Percentiles rank a stretch among this genome's conserved stretches.
Evolutionary conservation across 805 yeast genomes (phyloP).

Genomic region (Candida takata): DNA sequence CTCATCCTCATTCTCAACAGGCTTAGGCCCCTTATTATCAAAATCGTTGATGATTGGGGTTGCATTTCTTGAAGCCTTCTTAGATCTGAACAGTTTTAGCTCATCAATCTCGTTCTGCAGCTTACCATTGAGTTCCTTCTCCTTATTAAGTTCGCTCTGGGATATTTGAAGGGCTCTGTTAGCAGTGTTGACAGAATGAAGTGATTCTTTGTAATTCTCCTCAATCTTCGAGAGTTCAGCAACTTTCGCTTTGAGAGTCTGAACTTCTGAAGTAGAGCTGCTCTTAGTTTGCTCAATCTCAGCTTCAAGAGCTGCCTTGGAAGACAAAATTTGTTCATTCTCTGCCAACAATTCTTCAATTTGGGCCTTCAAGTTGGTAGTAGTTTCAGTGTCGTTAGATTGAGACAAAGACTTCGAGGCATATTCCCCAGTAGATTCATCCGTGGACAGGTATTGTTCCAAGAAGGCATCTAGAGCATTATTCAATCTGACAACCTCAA

Average conservation of each 20-base stretch:
- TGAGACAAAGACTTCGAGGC: slow-evolving; percentile 5
- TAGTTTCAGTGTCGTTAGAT: slow-evolving; percentile 5
- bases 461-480: slow-evolving; percentile 24
- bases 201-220: slow-evolving; percentile 61
- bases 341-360: slow-evolving; percentile 47
- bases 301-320: slow-evolving; percentile 27
- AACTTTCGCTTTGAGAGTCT: slow-evolving; percentile 25
- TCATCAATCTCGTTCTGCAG: slow-evolving; percentile 65
- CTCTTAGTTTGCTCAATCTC: slow-evolving; percentile 24
- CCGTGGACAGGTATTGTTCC: slow-evolving; percentile 18
- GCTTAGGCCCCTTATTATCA: slow-evolving; percentile 16
- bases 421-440: slow-evolving; percentile 16
- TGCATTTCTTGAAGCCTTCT: slow-evolving; percentile 25
- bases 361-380: slow-evolving; percentile 40
- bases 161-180: slow-evolving; percentile 68
- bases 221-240: slow-evolving; percentile 40
- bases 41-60: slow-evolving; percentile 20
- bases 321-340: slow-evolving; percentile 34
- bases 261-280: slow-evolving; percentile 18
- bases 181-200: slow-evolving; percentile 66
- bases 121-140: slow-evolving; percentile 47
- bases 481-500: slow-evolving; percentile 23
- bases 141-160: slow-evolving; percentile 61
- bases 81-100: slow-evolving; percentile 45
- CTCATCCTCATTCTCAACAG: slow-evolving; percentile 21